These are phyloP conservation scores for Hexamita inflata DNA, from an alignment of 208 protist species.

Conservation along the genomic window DNA sequence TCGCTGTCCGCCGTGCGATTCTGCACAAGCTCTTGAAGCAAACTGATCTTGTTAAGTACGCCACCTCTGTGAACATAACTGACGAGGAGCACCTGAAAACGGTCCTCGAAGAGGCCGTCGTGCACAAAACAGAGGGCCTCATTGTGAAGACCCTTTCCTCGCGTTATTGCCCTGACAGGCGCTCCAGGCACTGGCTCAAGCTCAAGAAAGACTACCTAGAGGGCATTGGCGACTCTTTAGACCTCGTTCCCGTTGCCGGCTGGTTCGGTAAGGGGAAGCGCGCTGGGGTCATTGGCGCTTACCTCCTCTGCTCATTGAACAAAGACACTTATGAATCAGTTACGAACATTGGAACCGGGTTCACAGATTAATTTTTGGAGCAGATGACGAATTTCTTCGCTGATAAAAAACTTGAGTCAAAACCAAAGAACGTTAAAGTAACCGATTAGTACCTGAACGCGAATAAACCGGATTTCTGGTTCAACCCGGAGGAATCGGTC, in stretches of 20 bases:
- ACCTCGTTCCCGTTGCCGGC: slow-evolving; percentile 92
- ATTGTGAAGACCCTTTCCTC: slow-evolving; percentile 89
- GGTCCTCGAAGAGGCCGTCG: slow-evolving; percentile 74
- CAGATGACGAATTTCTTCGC: neutral
- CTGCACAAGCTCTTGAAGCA: slow-evolving; percentile 37
- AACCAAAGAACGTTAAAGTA: neutral
- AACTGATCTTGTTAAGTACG: slow-evolving; percentile 28
- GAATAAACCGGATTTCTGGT: slow-evolving; percentile 9
- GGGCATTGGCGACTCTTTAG: slow-evolving; percentile 80
- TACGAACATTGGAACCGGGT: slow-evolving; percentile 90
- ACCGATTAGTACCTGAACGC: neutral
- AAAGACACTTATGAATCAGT: slow-evolving; percentile 79
- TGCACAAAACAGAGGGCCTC: slow-evolving; percentile 71
- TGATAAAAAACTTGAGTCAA: neutral
- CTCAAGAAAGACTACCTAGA: slow-evolving; percentile 96
- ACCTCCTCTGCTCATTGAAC: slow-evolving; percentile 90
- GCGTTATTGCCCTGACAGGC: slow-evolving; percentile 79
- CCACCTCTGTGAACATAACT: slow-evolving; percentile 53
- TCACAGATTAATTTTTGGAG: slow-evolving; percentile 64
- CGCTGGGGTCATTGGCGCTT: slow-evolving; percentile 85
- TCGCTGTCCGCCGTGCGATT: neutral
- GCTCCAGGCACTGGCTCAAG: slow-evolving; percentile 92
- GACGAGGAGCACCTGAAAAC: slow-evolving; percentile 72
- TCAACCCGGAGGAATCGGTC: slow-evolving; percentile 3
- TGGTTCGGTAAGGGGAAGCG: slow-evolving; percentile 90